These are phyloP conservation scores for Epithele typhae DNA, from an alignment of 768 basidiomycete species.

Conservation along the genomic window DNA sequence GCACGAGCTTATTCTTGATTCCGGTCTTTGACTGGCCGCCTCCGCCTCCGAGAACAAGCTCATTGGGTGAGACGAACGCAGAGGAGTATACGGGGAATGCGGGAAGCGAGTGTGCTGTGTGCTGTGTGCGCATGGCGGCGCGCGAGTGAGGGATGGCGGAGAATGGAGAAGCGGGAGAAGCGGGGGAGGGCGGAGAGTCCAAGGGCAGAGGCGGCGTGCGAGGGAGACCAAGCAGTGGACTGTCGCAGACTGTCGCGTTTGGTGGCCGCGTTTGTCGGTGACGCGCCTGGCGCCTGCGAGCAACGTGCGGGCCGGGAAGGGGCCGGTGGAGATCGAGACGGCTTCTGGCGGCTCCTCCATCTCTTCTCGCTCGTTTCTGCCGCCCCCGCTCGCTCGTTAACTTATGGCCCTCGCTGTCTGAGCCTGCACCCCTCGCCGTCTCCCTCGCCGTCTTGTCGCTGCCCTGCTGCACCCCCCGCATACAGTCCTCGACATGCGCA, in stretches of 20 bases:
- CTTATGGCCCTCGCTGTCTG: conserved; percentile 1
- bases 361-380: neutral
- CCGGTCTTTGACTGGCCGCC: conserved; percentile 84
- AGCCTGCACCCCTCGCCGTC: no score
- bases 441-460: no score
- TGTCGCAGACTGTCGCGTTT: no score
- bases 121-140: conserved; percentile 67
- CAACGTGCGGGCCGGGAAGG: neutral
- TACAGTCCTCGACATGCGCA: conserved; percentile 10
- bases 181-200: neutral
- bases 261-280: neutral
- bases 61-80: conserved; percentile 67
- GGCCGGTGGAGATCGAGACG: neutral
- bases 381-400: conserved; percentile 1
- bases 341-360: neutral
- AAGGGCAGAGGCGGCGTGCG: no score
- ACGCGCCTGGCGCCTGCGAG: neutral
- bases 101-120: conserved; percentile 71
- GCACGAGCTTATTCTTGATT: conserved; percentile 90
- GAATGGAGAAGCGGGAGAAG: neutral
- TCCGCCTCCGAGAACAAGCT: conserved; percentile 84
- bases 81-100: conserved; percentile 88
- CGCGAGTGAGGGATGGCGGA: neutral
- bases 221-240: no score
- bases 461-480: no score